A percentile compares a stretch with the other conserved stretches of the same genome.
These are phyloP conservation scores for Aquilaria agallochum DNA, from an alignment of 441 rosid species.

Conservation along the genomic window DNA sequence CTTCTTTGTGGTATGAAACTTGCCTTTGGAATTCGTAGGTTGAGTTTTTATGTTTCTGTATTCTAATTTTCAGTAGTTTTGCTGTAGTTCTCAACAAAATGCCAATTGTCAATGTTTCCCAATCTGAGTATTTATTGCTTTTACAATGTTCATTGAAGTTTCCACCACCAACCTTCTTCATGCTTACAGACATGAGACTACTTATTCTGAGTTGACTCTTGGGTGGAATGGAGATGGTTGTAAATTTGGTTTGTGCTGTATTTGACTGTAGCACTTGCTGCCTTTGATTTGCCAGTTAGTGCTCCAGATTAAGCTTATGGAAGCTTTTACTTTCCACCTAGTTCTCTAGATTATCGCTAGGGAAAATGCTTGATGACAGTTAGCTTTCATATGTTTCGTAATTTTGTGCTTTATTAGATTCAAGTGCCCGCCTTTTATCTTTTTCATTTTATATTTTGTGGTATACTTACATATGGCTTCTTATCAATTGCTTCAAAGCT, in stretches of 20 bases:
- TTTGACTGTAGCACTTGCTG: not conserved
- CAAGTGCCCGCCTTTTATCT: too few relatives aligned
- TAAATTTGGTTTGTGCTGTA: not conserved
- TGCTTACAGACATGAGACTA: too few relatives aligned
- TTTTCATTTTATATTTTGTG: not conserved
- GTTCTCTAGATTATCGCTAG: not conserved
- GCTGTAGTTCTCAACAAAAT: slow-evolving; percentile 1
- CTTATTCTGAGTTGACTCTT: too few relatives aligned
- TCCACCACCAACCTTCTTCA: too few relatives aligned
- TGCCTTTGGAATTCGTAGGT: slow-evolving; percentile 7
- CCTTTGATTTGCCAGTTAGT: not conserved
- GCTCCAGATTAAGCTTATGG: not conserved
- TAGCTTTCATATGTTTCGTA: not conserved
- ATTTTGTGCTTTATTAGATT: not conserved
- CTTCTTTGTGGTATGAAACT: slow-evolving; percentile 75
- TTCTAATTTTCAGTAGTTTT: slow-evolving; percentile 1
- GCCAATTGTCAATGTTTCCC: not conserved
- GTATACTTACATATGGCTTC: not conserved
- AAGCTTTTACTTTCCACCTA: too few relatives aligned
- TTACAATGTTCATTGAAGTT: too few relatives aligned
- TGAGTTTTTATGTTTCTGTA: too few relatives aligned
- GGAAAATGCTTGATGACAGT: slow-evolving; percentile 1
- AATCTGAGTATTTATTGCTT: too few relatives aligned
- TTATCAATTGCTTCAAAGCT: slow-evolving; percentile 10
- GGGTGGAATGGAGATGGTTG: not conserved